Evolutionary conservation across 1,284 basidiomycete genomes (phyloP), one percentile per base, ranked within the genome.

Genomic region (Ustilago trichophora): DNA sequence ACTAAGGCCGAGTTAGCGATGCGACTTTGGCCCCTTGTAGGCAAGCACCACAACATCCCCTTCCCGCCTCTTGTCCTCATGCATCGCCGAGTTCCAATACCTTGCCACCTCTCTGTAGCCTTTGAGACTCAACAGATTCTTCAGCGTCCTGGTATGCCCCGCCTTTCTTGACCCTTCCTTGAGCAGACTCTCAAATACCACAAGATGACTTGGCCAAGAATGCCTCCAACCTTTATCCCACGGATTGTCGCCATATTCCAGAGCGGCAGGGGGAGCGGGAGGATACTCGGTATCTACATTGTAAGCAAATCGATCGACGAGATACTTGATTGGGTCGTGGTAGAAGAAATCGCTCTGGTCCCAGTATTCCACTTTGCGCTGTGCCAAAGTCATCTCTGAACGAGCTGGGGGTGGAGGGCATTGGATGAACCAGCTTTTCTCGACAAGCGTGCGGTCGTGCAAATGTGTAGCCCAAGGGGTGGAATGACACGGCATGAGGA

Each of bases 401-500:
- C 16, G 13, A 0, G 60, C 18, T 4, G 60, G 60, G 0, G 60
- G 60, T 8, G 76, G 76, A 3, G 59, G 66, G 19, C 76, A 77
- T 13, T 60, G 46, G 33, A 77, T 53, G 42, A 76, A 76, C 76
- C 76, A 77, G 26, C 67, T 68, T 6, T 50, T 43, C 22, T 56
- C 38, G 18, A 49, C 60, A 18, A 55, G 59, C 10, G 58, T 46
- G 15, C 19, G n/a, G 11, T 52, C 38, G 78, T 98, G 95, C 18
- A 98, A 82, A 82, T 93, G 90, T 5, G 92, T 89, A 76, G 93
- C 90, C 85, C 93, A 95, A 3, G 95, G 95, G 0, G 91, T 93
- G n/a, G 93, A 96, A 83, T 99, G 96, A 72, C 96, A 99, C 3
- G 96, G 96, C 91, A 93, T 95, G 16, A 98, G 83, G 62, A 92